Base-by-base conservation (phyloP, 331 rosid genomes). In the Stylosanthes scabra region DNA sequence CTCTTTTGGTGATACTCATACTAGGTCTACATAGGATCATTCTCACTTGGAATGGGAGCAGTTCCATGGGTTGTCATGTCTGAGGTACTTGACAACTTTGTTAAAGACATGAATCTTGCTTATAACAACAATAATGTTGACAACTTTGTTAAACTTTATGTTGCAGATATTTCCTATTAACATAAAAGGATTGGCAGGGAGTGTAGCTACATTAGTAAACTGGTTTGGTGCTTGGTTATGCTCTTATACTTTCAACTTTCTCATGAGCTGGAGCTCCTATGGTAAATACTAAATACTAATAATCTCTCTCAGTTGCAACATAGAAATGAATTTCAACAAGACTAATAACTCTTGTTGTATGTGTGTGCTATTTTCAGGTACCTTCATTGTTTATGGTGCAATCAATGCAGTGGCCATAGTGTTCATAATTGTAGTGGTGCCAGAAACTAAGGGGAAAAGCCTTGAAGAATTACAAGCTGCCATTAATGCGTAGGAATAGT, bases 61-160 rank as follows among this genome's bases (percentile, higher is more conserved):
- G 86, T 94, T 85, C 99, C 99, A 52, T 89, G 97, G 99, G 88
- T 94, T 70, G 81, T 94, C 34, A 94, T 94, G 99, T 91, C 97
- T 0, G 97, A 94, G 97, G 96, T 88, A 85, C 72, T 31, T 45
- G 8, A 42, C 72, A 78, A 72, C 47, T 10, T 42, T 37, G 13
- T 60, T 2, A 9, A 16, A 40, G 37, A 71, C n/a, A 15, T 11
- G n/a, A 31, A 64, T 20, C 66, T 51, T 62, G 27, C 52, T 66
- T 15, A 45, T 20, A 20, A 20, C 25, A 20, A 20, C 25, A 20
- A 20, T 20, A 20, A 20, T 20, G 25, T 20, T 20, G 25, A 20
- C 25, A 20, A 20, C 25, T 20, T 20, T 20, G 25, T 20, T 0
- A 0, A 1, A 20, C 25, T 20, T 20, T 20, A 20, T 20, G 81